A percentile compares a stretch with the other conserved stretches of the same genome.
Conservation (phyloP, 1,139 yeast species). For the Taphrina betulina region DNA sequence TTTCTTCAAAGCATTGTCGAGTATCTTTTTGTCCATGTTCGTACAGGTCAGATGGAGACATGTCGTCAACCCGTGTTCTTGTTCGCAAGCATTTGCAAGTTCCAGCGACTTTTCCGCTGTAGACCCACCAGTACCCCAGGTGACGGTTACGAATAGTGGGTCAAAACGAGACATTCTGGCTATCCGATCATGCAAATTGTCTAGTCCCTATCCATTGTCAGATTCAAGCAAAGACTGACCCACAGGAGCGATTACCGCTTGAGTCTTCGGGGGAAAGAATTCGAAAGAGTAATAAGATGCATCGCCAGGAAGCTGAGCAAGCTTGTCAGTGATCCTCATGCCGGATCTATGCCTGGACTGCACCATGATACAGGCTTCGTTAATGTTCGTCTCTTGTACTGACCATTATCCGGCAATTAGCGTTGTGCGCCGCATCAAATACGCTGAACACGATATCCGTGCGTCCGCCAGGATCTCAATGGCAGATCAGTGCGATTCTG, state of each 20-base stretch:
- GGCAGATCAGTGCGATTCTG: no score
- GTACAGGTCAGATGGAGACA: conserved; percentile 96
- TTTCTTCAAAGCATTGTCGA: conserved; percentile 70
- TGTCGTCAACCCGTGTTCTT: conserved; percentile 75
- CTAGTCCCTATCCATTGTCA: conserved; percentile 55
- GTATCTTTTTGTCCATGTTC: conserved; percentile 71
- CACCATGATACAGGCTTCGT: conserved; percentile 1
- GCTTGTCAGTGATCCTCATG: conserved; percentile 56
- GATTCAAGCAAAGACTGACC: background rate
- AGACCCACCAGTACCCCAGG: conserved; percentile 99
- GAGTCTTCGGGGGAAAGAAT: conserved; percentile 96
- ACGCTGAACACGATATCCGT: no score
- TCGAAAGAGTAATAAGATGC: conserved; percentile 79
- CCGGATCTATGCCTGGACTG: background rate
- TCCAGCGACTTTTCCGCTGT: conserved; percentile 84
- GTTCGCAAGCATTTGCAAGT: conserved; percentile 73
- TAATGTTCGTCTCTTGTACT: background rate
- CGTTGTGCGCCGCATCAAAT: no score
- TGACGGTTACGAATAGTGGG: conserved; percentile 85
- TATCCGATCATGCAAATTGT: conserved; percentile 79
- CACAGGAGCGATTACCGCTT: conserved; percentile 47
- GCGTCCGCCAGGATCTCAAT: no score
- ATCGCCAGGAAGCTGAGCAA: conserved; percentile 52
- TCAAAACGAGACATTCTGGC: conserved; percentile 84
- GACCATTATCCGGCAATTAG: no score